Evolutionary conservation across 371 early-diverging fungal genomes (phyloP).

Genomic region (Pancytospora philotis): DNA sequence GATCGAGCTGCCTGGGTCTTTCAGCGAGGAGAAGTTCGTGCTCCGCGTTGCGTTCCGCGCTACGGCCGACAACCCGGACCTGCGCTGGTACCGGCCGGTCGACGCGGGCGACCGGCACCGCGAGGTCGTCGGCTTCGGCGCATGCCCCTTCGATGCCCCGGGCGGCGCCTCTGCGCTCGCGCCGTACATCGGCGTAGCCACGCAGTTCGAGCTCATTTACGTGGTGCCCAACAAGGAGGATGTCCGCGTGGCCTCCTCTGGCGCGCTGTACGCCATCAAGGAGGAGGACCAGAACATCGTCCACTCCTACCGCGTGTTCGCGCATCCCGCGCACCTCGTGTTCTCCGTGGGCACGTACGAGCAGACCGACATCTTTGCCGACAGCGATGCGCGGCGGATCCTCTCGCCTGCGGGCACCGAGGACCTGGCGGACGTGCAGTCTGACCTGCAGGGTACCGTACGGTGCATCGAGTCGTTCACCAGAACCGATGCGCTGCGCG

Average conservation of each 20-base stretch:
- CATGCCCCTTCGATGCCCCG: background rate
- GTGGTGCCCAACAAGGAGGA: conserved; percentile 43
- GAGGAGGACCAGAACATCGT: conserved; percentile 50
- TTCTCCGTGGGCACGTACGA: conserved; percentile 55
- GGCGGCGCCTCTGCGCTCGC: conserved; percentile 22
- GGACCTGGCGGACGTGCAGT: conserved; percentile 19
- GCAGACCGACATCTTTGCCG: conserved; percentile 18
- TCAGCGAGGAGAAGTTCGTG: conserved; percentile 11
- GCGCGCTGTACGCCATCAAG: conserved; percentile 40
- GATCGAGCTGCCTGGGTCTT: conserved; percentile 12
- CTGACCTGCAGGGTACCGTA: conserved; percentile 34
- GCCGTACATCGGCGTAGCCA: conserved; percentile 24
- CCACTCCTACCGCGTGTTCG: conserved; percentile 40
- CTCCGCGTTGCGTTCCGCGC: conserved; percentile 29
- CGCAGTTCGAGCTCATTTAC: conserved; percentile 52
- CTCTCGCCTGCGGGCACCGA: conserved; percentile 20
- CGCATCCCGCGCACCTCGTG: conserved; percentile 31
- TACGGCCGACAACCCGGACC: conserved; percentile 7
- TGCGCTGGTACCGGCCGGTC: conserved; percentile 36
- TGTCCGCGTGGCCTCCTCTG: conserved; percentile 45
- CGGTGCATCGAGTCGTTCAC: conserved; percentile 31
- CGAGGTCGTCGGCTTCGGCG: conserved; percentile 21
- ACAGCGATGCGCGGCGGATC: conserved; percentile 33
- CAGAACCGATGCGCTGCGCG: conserved; percentile 17
- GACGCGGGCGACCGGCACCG: conserved; percentile 34